Conservation (phyloP, 768 basidiomycete species). For the Neoboletus brunneissimus region DNA sequence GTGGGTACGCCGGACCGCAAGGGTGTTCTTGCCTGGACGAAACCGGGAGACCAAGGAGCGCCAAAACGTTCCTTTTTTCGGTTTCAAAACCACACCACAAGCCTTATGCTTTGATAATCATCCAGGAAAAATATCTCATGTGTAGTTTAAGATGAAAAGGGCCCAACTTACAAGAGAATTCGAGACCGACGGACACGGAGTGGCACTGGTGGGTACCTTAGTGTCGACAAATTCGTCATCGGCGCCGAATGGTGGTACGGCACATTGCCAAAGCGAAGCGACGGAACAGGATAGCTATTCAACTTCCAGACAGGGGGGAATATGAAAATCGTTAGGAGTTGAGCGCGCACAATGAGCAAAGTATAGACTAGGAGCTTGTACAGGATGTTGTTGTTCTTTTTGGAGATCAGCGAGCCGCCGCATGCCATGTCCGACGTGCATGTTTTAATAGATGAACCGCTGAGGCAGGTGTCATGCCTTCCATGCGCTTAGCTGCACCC, state of each 20-base stretch:
- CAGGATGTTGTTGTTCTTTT: neutral
- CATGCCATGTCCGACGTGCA: slow-evolving; percentile 41
- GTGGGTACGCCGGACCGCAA: neutral
- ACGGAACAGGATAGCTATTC: neutral
- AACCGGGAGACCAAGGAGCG: neutral
- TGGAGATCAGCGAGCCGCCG: neutral
- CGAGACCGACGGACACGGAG: slow-evolving; percentile 1
- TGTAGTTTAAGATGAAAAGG: neutral
- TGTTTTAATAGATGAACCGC: slow-evolving; percentile 67
- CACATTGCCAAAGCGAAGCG: neutral
- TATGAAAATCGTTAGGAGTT: neutral
- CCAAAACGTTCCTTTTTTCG: neutral
- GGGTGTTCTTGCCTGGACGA: neutral
- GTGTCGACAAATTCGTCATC: neutral
- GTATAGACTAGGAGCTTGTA: neutral
- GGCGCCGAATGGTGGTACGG: neutral
- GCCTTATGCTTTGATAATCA: neutral
- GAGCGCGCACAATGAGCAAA: neutral
- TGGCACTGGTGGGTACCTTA: neutral
- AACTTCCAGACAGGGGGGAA: neutral
- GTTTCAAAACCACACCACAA: neutral
- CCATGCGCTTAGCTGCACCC: slow-evolving; percentile 93
- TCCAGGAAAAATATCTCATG: neutral
- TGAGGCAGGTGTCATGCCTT: slow-evolving; percentile 85
- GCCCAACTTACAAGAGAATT: neutral